Percentiles rank a stretch among this genome's conserved stretches.
phyloP scores from a whole-genome alignment of 2,329 filamentous ascomycete species.

The Diaporthe vaccinii region DNA sequence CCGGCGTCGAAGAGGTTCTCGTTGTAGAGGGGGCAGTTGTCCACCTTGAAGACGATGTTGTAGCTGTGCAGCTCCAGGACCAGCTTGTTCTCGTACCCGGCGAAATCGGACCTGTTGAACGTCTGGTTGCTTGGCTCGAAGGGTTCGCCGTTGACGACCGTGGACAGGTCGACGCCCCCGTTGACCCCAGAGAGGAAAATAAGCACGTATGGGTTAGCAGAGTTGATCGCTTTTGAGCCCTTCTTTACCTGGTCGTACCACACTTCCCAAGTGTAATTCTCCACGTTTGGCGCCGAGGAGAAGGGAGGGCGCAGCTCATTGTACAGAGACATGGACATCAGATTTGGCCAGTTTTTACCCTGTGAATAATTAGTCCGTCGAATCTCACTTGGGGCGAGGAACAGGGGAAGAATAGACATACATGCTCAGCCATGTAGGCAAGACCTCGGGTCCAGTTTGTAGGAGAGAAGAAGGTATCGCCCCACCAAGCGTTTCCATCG shows the following conservation, averaged over 20 bases:
- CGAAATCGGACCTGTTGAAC: slow-evolving; percentile 62
- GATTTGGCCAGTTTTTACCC: slow-evolving; percentile 61
- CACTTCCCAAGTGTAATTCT: slow-evolving; percentile 67
- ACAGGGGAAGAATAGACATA: slow-evolving; percentile 49
- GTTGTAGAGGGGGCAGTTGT: slow-evolving; percentile 61
- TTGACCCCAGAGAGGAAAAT: slow-evolving; percentile 72
- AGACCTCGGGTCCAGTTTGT: slow-evolving; percentile 73
- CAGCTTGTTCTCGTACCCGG: slow-evolving; percentile 65
- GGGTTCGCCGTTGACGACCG: slow-evolving; percentile 62
- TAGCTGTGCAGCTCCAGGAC: slow-evolving; percentile 75
- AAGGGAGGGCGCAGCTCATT: slow-evolving; percentile 65
- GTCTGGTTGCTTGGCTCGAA: slow-evolving; percentile 60
- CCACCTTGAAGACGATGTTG: slow-evolving; percentile 57
- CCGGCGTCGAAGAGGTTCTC: slow-evolving; percentile 63
- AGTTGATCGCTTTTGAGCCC: slow-evolving; percentile 64
- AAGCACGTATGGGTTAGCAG: slow-evolving; percentile 64
- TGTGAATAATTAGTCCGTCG: slow-evolving; percentile 46
- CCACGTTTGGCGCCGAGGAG: slow-evolving; percentile 44
- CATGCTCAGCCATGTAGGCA: slow-evolving; percentile 71
- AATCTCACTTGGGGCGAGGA: slow-evolving; percentile 36
- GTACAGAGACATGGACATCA: slow-evolving; percentile 65
- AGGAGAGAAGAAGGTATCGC: slow-evolving; percentile 70
- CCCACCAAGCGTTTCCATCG: slow-evolving; percentile 73
- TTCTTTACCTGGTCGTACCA: slow-evolving; percentile 67
- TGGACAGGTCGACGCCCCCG: slow-evolving; percentile 68